phyloP scores from a whole-genome alignment of 352 stramenopile species.

The Globisporangium irregulare region DNA sequence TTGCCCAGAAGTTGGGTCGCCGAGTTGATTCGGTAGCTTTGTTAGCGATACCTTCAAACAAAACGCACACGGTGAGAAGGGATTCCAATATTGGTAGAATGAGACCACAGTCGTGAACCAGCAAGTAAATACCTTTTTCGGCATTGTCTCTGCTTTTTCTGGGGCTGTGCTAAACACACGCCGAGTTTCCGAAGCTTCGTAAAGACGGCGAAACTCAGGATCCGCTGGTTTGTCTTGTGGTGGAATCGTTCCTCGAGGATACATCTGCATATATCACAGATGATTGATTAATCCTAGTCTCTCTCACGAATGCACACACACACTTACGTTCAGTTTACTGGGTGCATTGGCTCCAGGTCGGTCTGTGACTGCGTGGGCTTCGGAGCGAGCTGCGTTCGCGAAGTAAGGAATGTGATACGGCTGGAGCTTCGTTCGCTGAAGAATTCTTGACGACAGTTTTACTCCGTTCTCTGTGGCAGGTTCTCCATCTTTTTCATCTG shows the following conservation, averaged over 20 bases:
- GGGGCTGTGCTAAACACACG: conserved; percentile 13
- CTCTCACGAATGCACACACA: neutral
- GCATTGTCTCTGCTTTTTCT: neutral
- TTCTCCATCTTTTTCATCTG: neutral
- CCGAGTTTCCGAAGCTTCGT: conserved; percentile 35
- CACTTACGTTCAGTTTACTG: conserved; percentile 11
- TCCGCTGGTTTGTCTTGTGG: conserved; percentile 39
- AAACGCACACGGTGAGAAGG: neutral
- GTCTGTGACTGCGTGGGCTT: neutral
- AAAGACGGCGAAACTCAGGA: conserved; percentile 52
- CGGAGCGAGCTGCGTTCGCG: neutral
- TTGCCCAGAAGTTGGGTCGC: neutral
- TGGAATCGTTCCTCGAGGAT: conserved; percentile 44
- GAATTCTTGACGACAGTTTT: neutral
- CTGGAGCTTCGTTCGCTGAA: conserved; percentile 18
- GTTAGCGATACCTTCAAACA: conserved; percentile 7
- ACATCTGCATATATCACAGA: conserved; percentile 21
- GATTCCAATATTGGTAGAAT: neutral
- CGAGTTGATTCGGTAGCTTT: neutral
- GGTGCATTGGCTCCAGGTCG: neutral
- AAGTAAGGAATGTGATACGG: conserved; percentile 39
- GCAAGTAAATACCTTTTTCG: conserved; percentile 11
- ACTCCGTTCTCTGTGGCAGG: neutral
- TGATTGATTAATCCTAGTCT: neutral
- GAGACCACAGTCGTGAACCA: neutral